Conservation (phyloP, 371 early-diverging fungal genomes). For the Coemansia sp. region DNA sequence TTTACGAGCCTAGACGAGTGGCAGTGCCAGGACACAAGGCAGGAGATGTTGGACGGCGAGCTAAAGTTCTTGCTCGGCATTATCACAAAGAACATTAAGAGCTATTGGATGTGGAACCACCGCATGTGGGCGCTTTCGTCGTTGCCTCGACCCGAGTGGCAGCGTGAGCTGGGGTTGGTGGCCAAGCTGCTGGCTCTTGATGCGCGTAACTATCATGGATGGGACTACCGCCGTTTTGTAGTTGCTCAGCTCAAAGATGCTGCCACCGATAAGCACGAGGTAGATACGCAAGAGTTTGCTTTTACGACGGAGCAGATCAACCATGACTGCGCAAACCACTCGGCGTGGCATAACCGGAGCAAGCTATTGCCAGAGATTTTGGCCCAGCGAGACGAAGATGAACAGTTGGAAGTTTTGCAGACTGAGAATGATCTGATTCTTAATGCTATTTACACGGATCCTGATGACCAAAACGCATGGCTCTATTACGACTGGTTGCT, state of each 20-base stretch:
- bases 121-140: conserved; percentile 81
- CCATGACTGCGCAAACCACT: conserved; percentile 90
- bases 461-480: conserved; percentile 96
- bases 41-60: conserved; percentile 56
- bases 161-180: conserved; percentile 73
- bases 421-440: conserved; percentile 79
- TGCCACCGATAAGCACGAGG: conserved; percentile 41
- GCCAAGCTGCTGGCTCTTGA: conserved; percentile 78
- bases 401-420: conserved; percentile 22
- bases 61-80: conserved; percentile 65
- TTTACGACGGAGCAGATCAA: conserved; percentile 84
- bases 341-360: conserved; percentile 95
- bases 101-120: conserved; percentile 95
- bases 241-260: conserved; percentile 55
- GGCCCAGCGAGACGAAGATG: background rate
- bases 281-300: conserved; percentile 65
- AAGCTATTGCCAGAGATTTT: conserved; percentile 72
- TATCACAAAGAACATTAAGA: conserved; percentile 74
- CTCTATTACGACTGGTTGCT: conserved; percentile 89
- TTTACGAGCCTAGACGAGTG: conserved; percentile 27
- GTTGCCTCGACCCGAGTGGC: conserved; percentile 76
- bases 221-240: conserved; percentile 90
- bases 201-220: conserved; percentile 94
- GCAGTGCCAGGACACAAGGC: conserved; percentile 44
- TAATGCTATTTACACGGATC: conserved; percentile 91